These are phyloP conservation scores for Lantana camara DNA, from an alignment of 257 asterid genomes.

Conservation along the genomic window DNA sequence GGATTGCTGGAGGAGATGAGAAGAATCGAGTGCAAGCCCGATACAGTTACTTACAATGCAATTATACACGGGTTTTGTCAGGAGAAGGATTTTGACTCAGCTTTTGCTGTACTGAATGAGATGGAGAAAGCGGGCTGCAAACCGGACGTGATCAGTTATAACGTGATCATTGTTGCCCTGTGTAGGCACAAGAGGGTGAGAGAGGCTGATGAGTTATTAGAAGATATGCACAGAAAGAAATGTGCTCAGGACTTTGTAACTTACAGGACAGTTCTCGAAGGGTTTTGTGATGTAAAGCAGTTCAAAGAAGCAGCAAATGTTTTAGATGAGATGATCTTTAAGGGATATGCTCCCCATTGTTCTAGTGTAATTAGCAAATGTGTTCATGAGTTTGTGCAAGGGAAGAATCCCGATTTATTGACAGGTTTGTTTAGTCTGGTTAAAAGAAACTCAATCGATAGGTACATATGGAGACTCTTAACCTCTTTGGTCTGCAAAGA, in stretches of 20 bases:
- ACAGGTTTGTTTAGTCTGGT: conserved; percentile 45
- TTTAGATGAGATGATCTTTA: conserved; percentile 78
- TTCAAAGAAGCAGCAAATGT: conserved; percentile 60
- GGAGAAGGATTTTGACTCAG: conserved; percentile 62
- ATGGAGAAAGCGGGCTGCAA: conserved; percentile 67
- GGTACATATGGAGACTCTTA: conserved; percentile 53
- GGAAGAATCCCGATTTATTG: conserved; percentile 41
- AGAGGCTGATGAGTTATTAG: conserved; percentile 68
- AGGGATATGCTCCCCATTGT: conserved; percentile 54
- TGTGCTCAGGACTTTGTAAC: conserved; percentile 70
- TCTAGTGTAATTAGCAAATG: conserved; percentile 42
- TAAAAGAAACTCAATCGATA: conserved; percentile 49
- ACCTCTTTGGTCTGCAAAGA: conserved; percentile 42
- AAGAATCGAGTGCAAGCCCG: conserved; percentile 53
- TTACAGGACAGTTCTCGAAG: conserved; percentile 63
- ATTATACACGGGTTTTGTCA: conserved; percentile 63
- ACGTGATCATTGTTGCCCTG: conserved; percentile 55
- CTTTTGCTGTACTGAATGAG: conserved; percentile 48
- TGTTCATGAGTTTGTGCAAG: conserved; percentile 38
- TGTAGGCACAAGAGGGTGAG: conserved; percentile 52
- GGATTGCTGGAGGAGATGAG: conserved; percentile 64
- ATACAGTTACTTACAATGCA: conserved; percentile 65
- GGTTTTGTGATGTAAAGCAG: conserved; percentile 54
- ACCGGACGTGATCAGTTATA: conserved; percentile 69
- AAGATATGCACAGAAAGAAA: conserved; percentile 71